A percentile compares a stretch with the other conserved stretches of the same genome.
Conservation (phyloP, 2,329 filamentous ascomycete species). For the Neofusicoccum ribis region DNA sequence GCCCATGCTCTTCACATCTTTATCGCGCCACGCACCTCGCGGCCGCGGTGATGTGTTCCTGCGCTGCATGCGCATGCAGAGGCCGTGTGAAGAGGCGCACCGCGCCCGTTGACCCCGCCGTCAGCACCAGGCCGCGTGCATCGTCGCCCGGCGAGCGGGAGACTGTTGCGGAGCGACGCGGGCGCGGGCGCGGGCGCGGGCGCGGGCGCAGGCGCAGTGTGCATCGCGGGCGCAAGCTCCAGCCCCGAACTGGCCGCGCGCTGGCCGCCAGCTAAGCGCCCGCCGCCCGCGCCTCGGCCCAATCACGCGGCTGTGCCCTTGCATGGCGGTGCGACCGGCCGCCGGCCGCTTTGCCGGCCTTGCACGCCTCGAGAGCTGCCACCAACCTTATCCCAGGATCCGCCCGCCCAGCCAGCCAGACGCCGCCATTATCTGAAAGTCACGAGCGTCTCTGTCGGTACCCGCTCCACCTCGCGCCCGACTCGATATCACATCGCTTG, state of each 20-base stretch:
- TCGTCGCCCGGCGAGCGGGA: not conserved
- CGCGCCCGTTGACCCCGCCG: not conserved
- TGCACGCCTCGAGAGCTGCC: not conserved
- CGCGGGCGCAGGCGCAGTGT: too few relatives aligned
- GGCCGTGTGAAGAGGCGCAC: constrained; percentile 3
- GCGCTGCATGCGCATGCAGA: constrained; percentile 13
- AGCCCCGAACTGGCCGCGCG: not conserved
- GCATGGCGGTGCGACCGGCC: not conserved
- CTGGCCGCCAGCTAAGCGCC: constrained; percentile 3
- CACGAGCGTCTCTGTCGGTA: constrained; percentile 5
- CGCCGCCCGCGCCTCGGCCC: not conserved
- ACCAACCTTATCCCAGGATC: not conserved
- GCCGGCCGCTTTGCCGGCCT: constrained; percentile 14
- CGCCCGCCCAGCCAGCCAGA: constrained; percentile 2
- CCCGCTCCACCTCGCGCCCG: constrained; percentile 12
- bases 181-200: too few relatives aligned
- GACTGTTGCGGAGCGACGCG: not conserved
- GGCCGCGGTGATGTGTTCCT: constrained; percentile 4
- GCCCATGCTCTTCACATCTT: constrained; percentile 15
- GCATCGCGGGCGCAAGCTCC: not conserved
- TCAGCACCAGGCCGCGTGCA: not conserved
- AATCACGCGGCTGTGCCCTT: not conserved
- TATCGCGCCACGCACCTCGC: constrained; percentile 8
- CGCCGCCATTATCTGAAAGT: not conserved
- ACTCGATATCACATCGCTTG: constrained; percentile 13